A percentile compares a stretch with the other conserved stretches of the same genome.
Conservation (phyloP, 2,329 filamentous ascomycete species). For the Fusarium sororula region DNA sequence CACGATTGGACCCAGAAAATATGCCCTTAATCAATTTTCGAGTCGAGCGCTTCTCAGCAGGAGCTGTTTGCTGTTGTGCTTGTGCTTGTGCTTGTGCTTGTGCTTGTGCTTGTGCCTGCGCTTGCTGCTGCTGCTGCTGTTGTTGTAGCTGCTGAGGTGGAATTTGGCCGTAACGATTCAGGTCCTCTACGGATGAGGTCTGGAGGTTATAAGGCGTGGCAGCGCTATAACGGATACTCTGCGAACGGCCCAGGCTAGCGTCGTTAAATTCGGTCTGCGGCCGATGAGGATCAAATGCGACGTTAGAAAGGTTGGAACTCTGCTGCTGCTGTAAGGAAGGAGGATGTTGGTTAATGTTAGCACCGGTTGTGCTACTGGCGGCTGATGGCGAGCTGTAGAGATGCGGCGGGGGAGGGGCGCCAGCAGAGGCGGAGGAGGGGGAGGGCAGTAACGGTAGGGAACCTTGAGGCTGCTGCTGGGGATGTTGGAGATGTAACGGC, state of each 20-base stretch:
- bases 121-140: constrained; percentile 30
- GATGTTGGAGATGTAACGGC: constrained; percentile 42
- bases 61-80: constrained; percentile 40
- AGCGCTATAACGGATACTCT: constrained; percentile 60
- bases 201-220: constrained; percentile 46
- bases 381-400: constrained; percentile 45
- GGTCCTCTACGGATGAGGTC: constrained; percentile 55
- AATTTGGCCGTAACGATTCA: constrained; percentile 41
- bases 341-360: constrained; percentile 41
- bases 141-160: constrained; percentile 40
- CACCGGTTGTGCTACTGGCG: constrained; percentile 36
- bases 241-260: constrained; percentile 56
- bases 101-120: constrained; percentile 12
- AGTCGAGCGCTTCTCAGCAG: constrained; percentile 59
- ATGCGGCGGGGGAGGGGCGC: constrained; percentile 42
- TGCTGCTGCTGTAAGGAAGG: constrained; percentile 45
- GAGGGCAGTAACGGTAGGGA: constrained; percentile 19
- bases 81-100: neutral
- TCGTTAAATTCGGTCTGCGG: constrained; percentile 57
- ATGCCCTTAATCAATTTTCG: constrained; percentile 65
- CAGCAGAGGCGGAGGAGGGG: constrained; percentile 25
- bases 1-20: constrained; percentile 54
- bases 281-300: constrained; percentile 48
- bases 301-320: constrained; percentile 37
- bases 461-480: constrained; percentile 29